Evolutionary conservation across 2,329 filamentous ascomycete genomes (phyloP).

Genomic region (Nothomitra cinnamomea): DNA sequence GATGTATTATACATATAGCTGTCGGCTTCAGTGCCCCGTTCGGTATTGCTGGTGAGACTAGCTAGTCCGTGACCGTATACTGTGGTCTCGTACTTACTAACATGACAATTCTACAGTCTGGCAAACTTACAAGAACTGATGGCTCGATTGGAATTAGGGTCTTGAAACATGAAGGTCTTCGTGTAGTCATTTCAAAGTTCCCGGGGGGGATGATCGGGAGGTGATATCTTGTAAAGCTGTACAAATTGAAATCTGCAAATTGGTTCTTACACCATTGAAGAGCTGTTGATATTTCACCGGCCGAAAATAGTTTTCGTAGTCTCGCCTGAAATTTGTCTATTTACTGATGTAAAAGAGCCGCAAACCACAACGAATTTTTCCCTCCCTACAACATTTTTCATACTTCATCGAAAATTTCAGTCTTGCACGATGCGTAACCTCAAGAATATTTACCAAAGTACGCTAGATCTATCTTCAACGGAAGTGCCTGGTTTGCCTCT

Average conservation of each 20-base stretch:
- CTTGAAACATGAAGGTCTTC: neutral
- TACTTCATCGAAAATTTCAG: neutral
- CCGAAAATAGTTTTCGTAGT: neutral
- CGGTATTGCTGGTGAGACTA: conserved; percentile 42
- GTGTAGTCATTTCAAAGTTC: neutral
- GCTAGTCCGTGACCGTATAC: neutral
- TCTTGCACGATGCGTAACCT: conserved; percentile 63
- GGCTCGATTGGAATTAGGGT: neutral
- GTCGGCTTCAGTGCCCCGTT: conserved; percentile 42
- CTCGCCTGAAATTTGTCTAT: neutral
- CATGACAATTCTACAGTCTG: conserved; percentile 34
- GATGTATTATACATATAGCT: conserved; percentile 21
- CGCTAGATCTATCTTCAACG: conserved; percentile 38
- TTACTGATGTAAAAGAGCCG: neutral
- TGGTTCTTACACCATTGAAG: neutral
- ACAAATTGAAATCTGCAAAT: neutral
- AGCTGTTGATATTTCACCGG: neutral
- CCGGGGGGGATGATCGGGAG: neutral
- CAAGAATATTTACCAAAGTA: conserved; percentile 54
- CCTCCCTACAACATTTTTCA: neutral
- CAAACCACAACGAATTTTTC: neutral
- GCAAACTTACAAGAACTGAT: conserved; percentile 47
- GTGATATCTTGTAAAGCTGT: neutral
- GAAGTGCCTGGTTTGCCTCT: conserved; percentile 34
- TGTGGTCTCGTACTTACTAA: conserved; percentile 3